phyloP scores from a whole-genome alignment of 257 asterid genomes.

The Voacanga thouarsii region DNA sequence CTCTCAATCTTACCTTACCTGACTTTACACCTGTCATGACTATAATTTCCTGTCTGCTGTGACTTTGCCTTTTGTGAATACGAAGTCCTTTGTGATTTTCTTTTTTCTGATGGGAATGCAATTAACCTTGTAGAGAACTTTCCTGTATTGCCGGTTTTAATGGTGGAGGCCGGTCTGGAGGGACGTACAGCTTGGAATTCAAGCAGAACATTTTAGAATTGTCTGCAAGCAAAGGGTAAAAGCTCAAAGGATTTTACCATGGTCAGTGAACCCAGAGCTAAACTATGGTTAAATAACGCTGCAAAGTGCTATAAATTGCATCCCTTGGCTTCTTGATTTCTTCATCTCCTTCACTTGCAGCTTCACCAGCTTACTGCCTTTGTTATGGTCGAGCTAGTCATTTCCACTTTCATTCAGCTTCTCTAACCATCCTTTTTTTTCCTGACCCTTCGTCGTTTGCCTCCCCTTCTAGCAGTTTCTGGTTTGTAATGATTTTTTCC shows the following conservation, averaged over 20 bases:
- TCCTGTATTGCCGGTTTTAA: too few relatives aligned
- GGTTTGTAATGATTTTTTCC: neutral
- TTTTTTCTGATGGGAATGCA: too few relatives aligned
- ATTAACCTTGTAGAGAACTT: too few relatives aligned
- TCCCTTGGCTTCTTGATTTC: conserved; percentile 7
- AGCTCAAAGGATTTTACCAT: neutral
- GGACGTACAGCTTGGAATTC: too few relatives aligned
- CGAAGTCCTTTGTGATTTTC: too few relatives aligned
- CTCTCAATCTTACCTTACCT: too few relatives aligned
- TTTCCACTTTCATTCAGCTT: neutral
- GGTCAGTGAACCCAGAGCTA: conserved; percentile 18
- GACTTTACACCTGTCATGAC: too few relatives aligned
- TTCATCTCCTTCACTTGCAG: conserved; percentile 23
- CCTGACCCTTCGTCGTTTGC: too few relatives aligned
- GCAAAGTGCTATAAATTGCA: conserved; percentile 35
- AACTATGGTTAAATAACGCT: conserved; percentile 31
- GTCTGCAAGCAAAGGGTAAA: neutral
- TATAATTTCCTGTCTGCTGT: too few relatives aligned
- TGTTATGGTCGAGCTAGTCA: conserved; percentile 16
- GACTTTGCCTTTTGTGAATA: too few relatives aligned
- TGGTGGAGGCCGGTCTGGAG: too few relatives aligned
- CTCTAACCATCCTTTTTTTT: neutral
- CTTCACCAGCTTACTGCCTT: conserved; percentile 3
- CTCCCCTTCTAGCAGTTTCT: neutral
- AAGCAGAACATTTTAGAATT: neutral